A percentile compares a stretch with the other conserved stretches of the same genome.
These are phyloP conservation scores for Gaeumannomyces tritici DNA, from an alignment of 2,329 filamentous ascomycete genomes.

Conservation along the genomic window DNA sequence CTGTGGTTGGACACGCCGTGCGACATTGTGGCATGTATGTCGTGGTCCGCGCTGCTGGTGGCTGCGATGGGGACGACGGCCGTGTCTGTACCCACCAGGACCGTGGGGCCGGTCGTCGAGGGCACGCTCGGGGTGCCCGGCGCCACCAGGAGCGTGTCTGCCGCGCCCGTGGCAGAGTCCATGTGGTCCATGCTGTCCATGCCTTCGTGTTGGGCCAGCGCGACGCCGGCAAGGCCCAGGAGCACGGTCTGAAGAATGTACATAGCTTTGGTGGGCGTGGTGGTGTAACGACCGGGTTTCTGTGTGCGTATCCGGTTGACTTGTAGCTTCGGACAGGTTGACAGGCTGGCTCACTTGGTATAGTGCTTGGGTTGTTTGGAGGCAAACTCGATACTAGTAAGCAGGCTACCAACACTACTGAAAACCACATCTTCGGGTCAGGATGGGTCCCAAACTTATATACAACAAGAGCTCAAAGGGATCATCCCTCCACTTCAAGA, in stretches of 20 bases:
- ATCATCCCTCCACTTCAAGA: not conserved
- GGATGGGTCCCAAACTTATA: not conserved
- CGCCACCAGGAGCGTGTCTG: not conserved
- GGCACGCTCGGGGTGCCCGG: not conserved
- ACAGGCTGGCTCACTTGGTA: not conserved
- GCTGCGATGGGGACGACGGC: not conserved
- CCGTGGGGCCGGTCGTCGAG: not conserved
- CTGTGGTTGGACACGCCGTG: not conserved
- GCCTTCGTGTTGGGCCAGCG: not conserved
- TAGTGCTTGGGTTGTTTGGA: not conserved
- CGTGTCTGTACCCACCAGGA: not conserved
- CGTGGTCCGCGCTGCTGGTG: not conserved
- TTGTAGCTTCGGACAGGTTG: too few relatives aligned
- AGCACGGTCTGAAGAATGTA: not conserved
- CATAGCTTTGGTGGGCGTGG: not conserved
- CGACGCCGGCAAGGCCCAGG: not conserved
- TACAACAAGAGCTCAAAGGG: not conserved
- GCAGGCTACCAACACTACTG: not conserved
- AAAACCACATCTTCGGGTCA: not conserved
- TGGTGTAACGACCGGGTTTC: not conserved
- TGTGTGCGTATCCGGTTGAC: not conserved
- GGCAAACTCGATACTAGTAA: too few relatives aligned
- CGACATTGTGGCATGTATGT: not conserved
- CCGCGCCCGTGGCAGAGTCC: not conserved
- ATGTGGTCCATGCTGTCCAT: slow-evolving; percentile 1